A percentile compares a stretch with the other conserved stretches of the same genome.
These are phyloP conservation scores for Naganishia onofrii DNA, from an alignment of 768 basidiomycete genomes.

Conservation along the genomic window DNA sequence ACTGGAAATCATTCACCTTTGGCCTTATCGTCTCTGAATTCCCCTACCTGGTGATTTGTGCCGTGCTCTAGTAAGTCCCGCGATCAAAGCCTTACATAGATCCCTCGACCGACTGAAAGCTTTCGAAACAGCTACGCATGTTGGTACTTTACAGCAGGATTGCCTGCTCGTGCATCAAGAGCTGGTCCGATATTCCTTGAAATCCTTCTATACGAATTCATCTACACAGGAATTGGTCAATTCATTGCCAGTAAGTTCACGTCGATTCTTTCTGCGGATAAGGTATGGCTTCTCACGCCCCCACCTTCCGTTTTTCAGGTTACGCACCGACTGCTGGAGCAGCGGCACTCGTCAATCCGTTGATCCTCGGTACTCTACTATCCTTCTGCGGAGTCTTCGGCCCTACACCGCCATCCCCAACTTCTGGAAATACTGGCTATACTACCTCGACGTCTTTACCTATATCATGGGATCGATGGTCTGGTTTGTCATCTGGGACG, in stretches of 20 bases:
- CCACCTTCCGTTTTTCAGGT: constrained; percentile 8
- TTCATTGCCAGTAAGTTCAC: constrained; percentile 13
- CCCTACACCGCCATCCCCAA: constrained; percentile 26
- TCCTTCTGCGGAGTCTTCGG: constrained; percentile 29
- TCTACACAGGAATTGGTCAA: constrained; percentile 48
- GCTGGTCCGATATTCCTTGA: constrained; percentile 47
- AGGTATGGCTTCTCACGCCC: background rate
- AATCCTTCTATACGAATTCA: constrained; percentile 48
- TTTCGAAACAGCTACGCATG: constrained; percentile 33
- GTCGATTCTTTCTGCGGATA: background rate
- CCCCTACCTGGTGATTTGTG: constrained; percentile 44
- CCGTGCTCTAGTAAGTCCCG: constrained; percentile 39
- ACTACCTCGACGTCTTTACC: constrained; percentile 38
- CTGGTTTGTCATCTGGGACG: constrained; percentile 44
- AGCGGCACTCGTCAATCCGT: constrained; percentile 46
- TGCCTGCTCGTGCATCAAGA: constrained; percentile 42
- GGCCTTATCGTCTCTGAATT: constrained; percentile 45
- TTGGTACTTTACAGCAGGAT: constrained; percentile 40
- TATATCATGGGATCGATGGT: constrained; percentile 41
- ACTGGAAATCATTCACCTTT: constrained; percentile 44
- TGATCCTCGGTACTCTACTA: constrained; percentile 38
- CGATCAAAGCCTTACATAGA: too few species aligned
- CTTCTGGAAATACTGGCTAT: constrained; percentile 43
- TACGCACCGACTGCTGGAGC: constrained; percentile 48
- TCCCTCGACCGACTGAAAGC: too few species aligned